phyloP scores from a whole-genome alignment of 75 land plant species.

The Azolla pinnata region DNA sequence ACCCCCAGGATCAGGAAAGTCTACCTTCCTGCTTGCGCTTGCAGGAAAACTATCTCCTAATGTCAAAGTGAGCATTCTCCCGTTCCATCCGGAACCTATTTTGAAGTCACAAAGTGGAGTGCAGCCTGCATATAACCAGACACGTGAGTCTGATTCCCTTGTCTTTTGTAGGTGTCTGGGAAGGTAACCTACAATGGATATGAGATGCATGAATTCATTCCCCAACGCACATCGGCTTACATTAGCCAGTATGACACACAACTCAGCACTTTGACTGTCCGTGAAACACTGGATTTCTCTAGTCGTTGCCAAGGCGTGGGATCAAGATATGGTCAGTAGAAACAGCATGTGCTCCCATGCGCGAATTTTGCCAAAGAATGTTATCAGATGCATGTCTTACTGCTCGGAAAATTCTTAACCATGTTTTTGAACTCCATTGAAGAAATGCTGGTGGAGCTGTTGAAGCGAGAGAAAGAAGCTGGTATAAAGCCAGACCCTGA shows the following conservation, averaged over 20 bases:
- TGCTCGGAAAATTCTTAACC: no score
- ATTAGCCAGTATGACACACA: slow-evolving; percentile 23
- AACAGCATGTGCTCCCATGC: no score
- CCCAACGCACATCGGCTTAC: slow-evolving; percentile 22
- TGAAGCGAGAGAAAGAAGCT: slow-evolving; percentile 51
- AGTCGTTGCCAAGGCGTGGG: slow-evolving; percentile 21
- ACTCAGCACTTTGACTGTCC: slow-evolving; percentile 14
- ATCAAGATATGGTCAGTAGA: slow-evolving; percentile 21
- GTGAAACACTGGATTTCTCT: slow-evolving; percentile 29
- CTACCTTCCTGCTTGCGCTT: neutral
- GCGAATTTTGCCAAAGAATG: no score
- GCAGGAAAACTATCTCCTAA: neutral
- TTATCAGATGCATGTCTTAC: no score
- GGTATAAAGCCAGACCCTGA: slow-evolving; percentile 79
- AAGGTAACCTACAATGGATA: slow-evolving; percentile 18
- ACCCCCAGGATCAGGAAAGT: slow-evolving; percentile 5
- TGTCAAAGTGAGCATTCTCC: neutral
- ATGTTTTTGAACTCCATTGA: neutral
- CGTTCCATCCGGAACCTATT: no score
- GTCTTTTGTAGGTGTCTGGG: neutral
- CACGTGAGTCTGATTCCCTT: neutral
- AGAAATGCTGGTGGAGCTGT: slow-evolving; percentile 61
- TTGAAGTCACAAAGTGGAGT: neutral
- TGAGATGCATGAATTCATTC: slow-evolving; percentile 15
- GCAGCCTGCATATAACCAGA: neutral